Evolutionary conservation across 257 asterid species (phyloP), one percentile per base, ranked within the genome.

Genomic region (Jacaranda copaia): DNA sequence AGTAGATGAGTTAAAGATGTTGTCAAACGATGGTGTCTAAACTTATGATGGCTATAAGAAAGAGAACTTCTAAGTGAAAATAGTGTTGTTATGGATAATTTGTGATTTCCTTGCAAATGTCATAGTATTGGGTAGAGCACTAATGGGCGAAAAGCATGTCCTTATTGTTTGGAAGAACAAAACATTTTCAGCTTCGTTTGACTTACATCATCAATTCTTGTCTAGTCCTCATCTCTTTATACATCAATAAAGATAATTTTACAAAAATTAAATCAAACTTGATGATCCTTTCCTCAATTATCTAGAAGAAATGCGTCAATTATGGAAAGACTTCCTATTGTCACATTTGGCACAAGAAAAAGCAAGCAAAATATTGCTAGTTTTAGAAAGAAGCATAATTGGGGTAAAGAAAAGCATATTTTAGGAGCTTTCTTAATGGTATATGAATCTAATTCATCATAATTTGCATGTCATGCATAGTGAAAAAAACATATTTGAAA

Each of bases 1-100:
- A n/a, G 32, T 61, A 61, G 67, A 61, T 32, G 67, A 61, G 8
- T 13, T 61, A 11, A 61, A 61, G 14, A 20, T 35, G 15, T 10
- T 61, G 45, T 61, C 10, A 45, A 61, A 13, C 3, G n/a, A 25
- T 20, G 67, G 67, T 8, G 16, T 61, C 18, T 11, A 61, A 38
- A 61, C 67, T 8, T 61, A 25, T 61, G 67, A 61, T 61, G 67
- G 32, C n/a, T 38, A 14, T 11, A 61, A 13, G 13, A 61, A 61
- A 38, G 2, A 61, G 18, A 35, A 61, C 18, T 61, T 61, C 6
- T 6, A 8, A 25, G 32, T 32, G 45, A 61, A 10, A 5, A 16
- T 14, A 11, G 43, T 42, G 8, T 14, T 61, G 6, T 14, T 61
- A 15, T 61, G 67, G 67, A 61, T 25, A 61, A n/a, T n/a, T n/a